Percentiles rank a stretch among this genome's conserved stretches.
Evolutionary conservation across 2,329 filamentous ascomycete genomes (phyloP).

Genomic region (Fusarium sp.): DNA sequence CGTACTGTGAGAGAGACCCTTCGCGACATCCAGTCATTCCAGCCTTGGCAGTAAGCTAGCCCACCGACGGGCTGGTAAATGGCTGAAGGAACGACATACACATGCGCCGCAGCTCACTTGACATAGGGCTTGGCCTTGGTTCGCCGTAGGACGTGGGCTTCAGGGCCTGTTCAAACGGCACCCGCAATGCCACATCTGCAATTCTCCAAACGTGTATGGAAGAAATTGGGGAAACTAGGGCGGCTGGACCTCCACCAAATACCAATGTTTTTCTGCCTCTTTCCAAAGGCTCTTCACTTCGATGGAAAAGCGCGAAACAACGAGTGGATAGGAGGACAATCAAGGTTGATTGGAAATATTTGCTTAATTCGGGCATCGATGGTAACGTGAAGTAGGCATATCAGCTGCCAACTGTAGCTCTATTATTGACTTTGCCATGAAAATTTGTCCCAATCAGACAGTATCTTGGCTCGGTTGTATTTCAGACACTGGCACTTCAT

Average conservation of each 20-base stretch:
- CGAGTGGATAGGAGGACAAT: not conserved
- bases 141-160: slow-evolving; percentile 26
- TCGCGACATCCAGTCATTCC: slow-evolving; percentile 7
- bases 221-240: slow-evolving; percentile 24
- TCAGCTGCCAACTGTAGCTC: slow-evolving; percentile 8
- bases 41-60: slow-evolving; percentile 17
- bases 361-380: slow-evolving; percentile 38
- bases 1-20: slow-evolving; percentile 13
- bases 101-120: slow-evolving; percentile 47
- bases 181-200: slow-evolving; percentile 41
- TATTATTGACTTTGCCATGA: slow-evolving; percentile 9
- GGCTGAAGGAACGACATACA: slow-evolving; percentile 41
- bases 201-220: slow-evolving; percentile 32
- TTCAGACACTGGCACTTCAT: slow-evolving; percentile 1
- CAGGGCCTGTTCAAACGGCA: slow-evolving; percentile 33
- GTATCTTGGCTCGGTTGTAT: slow-evolving; percentile 11
- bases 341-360: not conserved
- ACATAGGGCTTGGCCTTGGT: slow-evolving; percentile 39
- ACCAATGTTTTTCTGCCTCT: slow-evolving; percentile 5
- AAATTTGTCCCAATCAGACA: slow-evolving; percentile 6
- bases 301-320: not conserved
- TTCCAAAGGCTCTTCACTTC: not conserved
- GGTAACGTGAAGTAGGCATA: not conserved
- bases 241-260: slow-evolving; percentile 10
- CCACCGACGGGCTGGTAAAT: slow-evolving; percentile 31